phyloP scores from a whole-genome alignment of 1,284 basidiomycete species.

The Grifola frondosa region DNA sequence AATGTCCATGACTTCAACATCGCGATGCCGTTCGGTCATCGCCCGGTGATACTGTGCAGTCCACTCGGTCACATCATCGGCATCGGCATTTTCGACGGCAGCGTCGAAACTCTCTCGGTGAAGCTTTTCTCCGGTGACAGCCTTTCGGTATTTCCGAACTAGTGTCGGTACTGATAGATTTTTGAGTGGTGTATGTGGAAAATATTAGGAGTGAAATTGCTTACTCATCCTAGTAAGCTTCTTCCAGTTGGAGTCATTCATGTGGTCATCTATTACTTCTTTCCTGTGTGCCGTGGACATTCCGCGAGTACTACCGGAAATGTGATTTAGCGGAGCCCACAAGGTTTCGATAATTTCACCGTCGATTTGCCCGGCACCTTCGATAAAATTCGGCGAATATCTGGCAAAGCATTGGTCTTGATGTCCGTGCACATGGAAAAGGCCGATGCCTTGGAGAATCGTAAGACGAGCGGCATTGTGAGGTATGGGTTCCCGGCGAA shows the following conservation, averaged over 20 bases:
- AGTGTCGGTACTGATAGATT: too few species aligned
- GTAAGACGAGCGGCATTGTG: not conserved
- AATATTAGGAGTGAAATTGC: too few species aligned
- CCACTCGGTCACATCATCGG: too few species aligned
- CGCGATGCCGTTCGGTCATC: too few species aligned
- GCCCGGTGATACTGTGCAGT: too few species aligned
- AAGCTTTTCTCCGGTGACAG: too few species aligned
- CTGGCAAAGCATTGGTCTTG: conserved; percentile 13
- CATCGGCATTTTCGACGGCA: too few species aligned
- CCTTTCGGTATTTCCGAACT: too few species aligned
- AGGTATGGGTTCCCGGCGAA: not conserved
- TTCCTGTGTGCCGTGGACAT: conserved; percentile 18
- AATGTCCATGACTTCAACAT: too few species aligned
- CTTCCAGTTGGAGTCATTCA: conserved; percentile 26
- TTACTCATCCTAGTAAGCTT: conserved; percentile 17
- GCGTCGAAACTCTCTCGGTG: too few species aligned
- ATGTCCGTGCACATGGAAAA: conserved; percentile 22
- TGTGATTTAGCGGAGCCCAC: conserved; percentile 19
- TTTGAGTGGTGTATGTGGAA: too few species aligned
- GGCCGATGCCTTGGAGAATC: not conserved
- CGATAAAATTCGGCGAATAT: conserved; percentile 18
- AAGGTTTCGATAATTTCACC: conserved; percentile 24
- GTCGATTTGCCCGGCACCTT: conserved; percentile 17
- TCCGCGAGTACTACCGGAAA: conserved; percentile 12
- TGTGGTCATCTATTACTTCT: conserved; percentile 21